These are phyloP conservation scores for Oryza nivara DNA, from an alignment of 176 grass and related monocot species.

Conservation along the genomic window DNA sequence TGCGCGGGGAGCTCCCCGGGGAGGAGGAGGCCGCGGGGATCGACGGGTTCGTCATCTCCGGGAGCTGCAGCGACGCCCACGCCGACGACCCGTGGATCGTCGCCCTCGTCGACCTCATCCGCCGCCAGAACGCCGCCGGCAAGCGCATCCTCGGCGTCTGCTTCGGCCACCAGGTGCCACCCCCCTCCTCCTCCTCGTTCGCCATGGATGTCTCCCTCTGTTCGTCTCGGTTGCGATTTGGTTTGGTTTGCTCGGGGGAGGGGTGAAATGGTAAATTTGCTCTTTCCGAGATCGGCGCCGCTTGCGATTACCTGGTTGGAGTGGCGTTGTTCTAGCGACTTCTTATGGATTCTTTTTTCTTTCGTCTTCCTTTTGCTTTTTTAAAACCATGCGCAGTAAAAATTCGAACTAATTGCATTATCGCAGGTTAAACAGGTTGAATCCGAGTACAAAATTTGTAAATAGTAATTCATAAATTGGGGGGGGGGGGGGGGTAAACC, in stretches of 20 bases:
- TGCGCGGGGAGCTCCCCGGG: conserved; percentile 61
- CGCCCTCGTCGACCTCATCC: conserved; percentile 63
- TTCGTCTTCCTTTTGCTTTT: not conserved
- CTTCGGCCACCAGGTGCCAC: conserved; percentile 91
- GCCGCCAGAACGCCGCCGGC: conserved; percentile 44
- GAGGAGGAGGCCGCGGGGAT: conserved; percentile 44
- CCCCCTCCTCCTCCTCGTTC: not conserved
- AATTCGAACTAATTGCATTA: not conserved
- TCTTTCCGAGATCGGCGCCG: conserved; percentile 23
- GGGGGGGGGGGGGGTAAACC: too few relatives aligned
- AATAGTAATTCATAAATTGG: not conserved
- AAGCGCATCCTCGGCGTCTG: conserved; percentile 92
- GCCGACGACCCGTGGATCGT: conserved; percentile 69
- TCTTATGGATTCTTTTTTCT: not conserved
- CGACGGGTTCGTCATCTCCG: conserved; percentile 80
- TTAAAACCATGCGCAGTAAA: conserved; percentile 3
- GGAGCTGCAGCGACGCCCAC: conserved; percentile 91
- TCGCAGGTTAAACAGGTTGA: not conserved
- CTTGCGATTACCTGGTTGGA: conserved; percentile 4
- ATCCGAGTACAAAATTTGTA: not conserved
- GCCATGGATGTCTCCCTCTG: not conserved
- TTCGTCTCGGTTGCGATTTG: not conserved
- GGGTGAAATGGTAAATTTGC: conserved; percentile 9
- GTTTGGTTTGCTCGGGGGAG: too few relatives aligned
- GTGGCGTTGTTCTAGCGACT: conserved; percentile 44